Percentiles rank a stretch among this genome's conserved stretches.
These are phyloP conservation scores for Geotrichum phurueaensis DNA, from an alignment of 1,139 yeast genomes.

Conservation along the genomic window DNA sequence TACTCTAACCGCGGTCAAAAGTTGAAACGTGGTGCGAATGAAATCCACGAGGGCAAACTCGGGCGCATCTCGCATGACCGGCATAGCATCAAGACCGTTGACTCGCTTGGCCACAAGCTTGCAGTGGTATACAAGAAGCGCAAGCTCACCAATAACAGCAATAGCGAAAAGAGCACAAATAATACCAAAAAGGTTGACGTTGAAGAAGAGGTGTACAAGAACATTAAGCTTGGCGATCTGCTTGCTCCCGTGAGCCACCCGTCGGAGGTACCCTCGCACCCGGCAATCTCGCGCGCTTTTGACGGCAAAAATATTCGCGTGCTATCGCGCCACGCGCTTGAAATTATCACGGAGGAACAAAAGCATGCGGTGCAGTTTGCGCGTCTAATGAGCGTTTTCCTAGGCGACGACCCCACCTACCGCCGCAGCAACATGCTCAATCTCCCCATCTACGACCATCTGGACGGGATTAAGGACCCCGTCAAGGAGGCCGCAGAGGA, in stretches of 20 bases:
- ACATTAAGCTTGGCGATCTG: conserved; percentile 53
- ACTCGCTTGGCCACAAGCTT: conserved; percentile 33
- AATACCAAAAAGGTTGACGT: conserved; percentile 28
- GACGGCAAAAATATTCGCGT: conserved; percentile 45
- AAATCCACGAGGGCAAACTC: conserved; percentile 37
- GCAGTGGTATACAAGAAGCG: conserved; percentile 34
- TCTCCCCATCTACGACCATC: conserved; percentile 65
- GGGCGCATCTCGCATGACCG: conserved; percentile 34
- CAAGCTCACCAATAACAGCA: conserved; percentile 20
- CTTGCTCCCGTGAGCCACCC: conserved; percentile 78
- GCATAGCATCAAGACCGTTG: conserved; percentile 32
- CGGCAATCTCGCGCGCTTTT: conserved; percentile 63
- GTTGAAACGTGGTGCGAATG: conserved; percentile 44
- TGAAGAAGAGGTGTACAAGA: conserved; percentile 32
- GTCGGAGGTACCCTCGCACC: conserved; percentile 67
- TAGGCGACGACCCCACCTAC: conserved; percentile 80
- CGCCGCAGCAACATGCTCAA: conserved; percentile 55
- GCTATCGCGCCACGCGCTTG: conserved; percentile 66
- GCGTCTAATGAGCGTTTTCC: conserved; percentile 64
- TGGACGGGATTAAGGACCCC: conserved; percentile 30
- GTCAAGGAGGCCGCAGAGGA: conserved; percentile 19
- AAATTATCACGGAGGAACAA: conserved; percentile 75
- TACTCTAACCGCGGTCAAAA: conserved; percentile 56
- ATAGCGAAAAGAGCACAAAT: conserved; percentile 20
- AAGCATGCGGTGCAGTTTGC: conserved; percentile 63